These are phyloP conservation scores for Colletotrichum gloeosporioides DNA, from an alignment of 2,329 filamentous ascomycete genomes.

Conservation along the genomic window DNA sequence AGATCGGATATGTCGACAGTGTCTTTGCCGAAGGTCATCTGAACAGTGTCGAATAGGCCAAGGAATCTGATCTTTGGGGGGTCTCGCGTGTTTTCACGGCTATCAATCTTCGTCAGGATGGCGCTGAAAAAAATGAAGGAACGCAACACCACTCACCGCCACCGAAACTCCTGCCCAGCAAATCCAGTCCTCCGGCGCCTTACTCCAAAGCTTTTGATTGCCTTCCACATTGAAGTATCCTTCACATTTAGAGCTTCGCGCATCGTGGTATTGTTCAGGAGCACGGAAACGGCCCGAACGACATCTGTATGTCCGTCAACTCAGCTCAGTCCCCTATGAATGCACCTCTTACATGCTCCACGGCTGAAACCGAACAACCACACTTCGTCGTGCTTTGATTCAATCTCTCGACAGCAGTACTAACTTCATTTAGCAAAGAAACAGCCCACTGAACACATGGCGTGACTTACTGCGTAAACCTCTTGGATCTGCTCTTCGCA, in stretches of 20 bases:
- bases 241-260: not conserved
- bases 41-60: constrained; percentile 42
- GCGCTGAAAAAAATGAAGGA: not conserved
- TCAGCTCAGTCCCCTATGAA: not conserved
- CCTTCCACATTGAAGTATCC: not conserved
- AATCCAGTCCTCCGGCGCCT: not conserved
- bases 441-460: not conserved
- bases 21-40: constrained; percentile 27
- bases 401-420: constrained; percentile 8
- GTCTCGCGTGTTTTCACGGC: constrained; percentile 15
- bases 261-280: constrained; percentile 27
- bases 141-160: not conserved
- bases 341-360: constrained; percentile 33
- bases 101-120: not conserved
- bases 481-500: constrained; percentile 24
- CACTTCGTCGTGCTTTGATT: constrained; percentile 35
- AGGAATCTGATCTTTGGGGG: constrained; percentile 40
- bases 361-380: constrained; percentile 45
- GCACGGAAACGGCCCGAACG: constrained; percentile 41
- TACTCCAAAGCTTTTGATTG: not conserved
- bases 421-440: not conserved
- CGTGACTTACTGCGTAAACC: constrained; percentile 24
- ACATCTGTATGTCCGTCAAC: constrained; percentile 24
- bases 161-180: not conserved
- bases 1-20: constrained; percentile 34